Conservation (phyloP, 441 rosid species). For the Pelargonium cotyledonis region DNA sequence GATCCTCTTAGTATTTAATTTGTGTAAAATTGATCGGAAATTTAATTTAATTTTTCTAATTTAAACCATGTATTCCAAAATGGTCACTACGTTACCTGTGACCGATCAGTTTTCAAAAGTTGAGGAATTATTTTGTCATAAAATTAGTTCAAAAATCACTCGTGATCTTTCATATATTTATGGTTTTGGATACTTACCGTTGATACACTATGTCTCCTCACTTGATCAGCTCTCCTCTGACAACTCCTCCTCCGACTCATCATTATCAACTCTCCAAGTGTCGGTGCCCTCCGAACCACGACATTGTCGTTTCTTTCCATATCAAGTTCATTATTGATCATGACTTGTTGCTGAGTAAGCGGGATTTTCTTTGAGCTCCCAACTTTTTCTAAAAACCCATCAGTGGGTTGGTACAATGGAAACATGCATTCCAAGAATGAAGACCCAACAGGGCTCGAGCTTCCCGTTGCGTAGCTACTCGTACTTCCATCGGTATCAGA, state of each 20-base stretch:
- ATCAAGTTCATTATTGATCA: slow-evolving; percentile 5
- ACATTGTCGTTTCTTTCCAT: slow-evolving; percentile 25
- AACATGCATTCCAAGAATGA: slow-evolving; percentile 76
- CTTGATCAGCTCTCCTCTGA: slow-evolving; percentile 54
- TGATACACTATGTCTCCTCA: slow-evolving; percentile 41
- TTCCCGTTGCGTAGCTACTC: slow-evolving; percentile 63
- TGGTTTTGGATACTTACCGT: slow-evolving; percentile 37
- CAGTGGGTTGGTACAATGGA: slow-evolving; percentile 46
- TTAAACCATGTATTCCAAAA: neutral
- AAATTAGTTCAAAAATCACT: too few relatives aligned
- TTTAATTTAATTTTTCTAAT: neutral
- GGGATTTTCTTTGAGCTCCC: slow-evolving; percentile 16
- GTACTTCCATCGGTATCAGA: slow-evolving; percentile 52
- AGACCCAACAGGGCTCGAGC: slow-evolving; percentile 57
- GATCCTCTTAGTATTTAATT: neutral
- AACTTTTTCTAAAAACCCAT: slow-evolving; percentile 33
- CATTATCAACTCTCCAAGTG: slow-evolving; percentile 84
- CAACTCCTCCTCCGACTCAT: slow-evolving; percentile 68
- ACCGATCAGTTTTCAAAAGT: too few relatives aligned
- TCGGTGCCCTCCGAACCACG: slow-evolving; percentile 40
- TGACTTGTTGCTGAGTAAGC: slow-evolving; percentile 15
- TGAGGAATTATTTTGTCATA: too few relatives aligned
- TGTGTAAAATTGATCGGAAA: slow-evolving; percentile 9
- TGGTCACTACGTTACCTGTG: too few relatives aligned
- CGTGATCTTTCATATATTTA: too few relatives aligned